phyloP scores from a whole-genome alignment of 805 yeast genomes.

The Huiozyma sinensis region DNA sequence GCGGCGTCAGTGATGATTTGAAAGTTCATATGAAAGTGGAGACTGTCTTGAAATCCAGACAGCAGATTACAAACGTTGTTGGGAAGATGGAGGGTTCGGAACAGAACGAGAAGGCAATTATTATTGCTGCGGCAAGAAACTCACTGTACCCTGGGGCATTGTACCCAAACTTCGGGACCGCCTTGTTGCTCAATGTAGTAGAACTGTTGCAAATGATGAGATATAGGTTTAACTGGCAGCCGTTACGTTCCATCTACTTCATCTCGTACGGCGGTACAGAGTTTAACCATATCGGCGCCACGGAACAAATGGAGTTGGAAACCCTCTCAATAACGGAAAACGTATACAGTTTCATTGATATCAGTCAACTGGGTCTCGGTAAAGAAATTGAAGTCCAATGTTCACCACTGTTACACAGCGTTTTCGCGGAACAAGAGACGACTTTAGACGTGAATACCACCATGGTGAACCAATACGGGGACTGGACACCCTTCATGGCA shows the following conservation, averaged over 20 bases:
- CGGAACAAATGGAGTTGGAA: conserved; percentile 57
- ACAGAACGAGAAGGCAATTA: conserved; percentile 55
- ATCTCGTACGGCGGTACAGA: conserved; percentile 72
- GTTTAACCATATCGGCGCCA: conserved; percentile 70
- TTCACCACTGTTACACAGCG: conserved; percentile 46
- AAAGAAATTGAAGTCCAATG: conserved; percentile 42
- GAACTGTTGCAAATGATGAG: conserved; percentile 55
- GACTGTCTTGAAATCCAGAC: conserved; percentile 39
- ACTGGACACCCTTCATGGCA: conserved; percentile 53
- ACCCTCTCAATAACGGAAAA: conserved; percentile 42
- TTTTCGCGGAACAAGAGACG: conserved; percentile 4
- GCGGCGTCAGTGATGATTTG: conserved; percentile 13
- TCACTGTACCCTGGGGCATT: conserved; percentile 62
- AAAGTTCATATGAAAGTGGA: conserved; percentile 25
- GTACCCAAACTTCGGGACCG: conserved; percentile 62
- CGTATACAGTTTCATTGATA: conserved; percentile 61
- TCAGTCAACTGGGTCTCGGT: conserved; percentile 31
- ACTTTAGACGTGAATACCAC: conserved; percentile 10
- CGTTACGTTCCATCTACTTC: conserved; percentile 72
- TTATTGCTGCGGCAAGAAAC: conserved; percentile 76
- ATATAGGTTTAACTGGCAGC: conserved; percentile 60
- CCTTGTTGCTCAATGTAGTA: conserved; percentile 56
- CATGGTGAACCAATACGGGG: conserved; percentile 36
- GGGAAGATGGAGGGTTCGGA: conserved; percentile 76
- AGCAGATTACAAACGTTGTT: conserved; percentile 64